Evolutionary conservation across 2,329 filamentous ascomycete species (phyloP), one percentile per base, ranked within the genome.

Genomic region (Alternaria angustiovoidea): DNA sequence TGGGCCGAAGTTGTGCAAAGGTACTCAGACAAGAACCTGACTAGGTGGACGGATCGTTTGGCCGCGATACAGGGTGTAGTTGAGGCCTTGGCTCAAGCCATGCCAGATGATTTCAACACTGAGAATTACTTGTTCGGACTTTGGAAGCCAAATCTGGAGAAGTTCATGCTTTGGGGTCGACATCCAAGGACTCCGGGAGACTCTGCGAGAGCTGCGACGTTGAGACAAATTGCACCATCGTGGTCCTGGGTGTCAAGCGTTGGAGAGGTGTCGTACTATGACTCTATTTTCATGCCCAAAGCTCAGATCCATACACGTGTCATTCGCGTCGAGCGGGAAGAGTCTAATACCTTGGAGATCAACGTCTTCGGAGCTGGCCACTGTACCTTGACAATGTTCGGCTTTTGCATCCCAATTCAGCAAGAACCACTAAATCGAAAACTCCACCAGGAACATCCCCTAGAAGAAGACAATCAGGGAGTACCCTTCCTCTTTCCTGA

Each of bases 1-100:
- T 54, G 51, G 51, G n/a, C 18, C 3, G 16, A 34, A 2, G 14
- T 46, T 7, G 26, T 54, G 22, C 2, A 1, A 1, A 8, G n/a
- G 6, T 54, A 54, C 11, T 47, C 42, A 16, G 42, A 14, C 12
- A 38, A 28, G 1, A 39, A 20, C 16, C 24, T 54, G 6, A 44
- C 28, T 22, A 39, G 14, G 22, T 54, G 52, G 52, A 54, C 52
- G 14, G 52, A 54, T 42, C 52, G 52, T 16, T 39, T 54, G n/a
- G 52, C 52, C 6, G 52, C 42, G 7, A 54, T 38, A 54, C 42
- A 54, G 9, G 52, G 52, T 6, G 52, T 54, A 5, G 52, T 46
- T 4, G 22, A 46, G 18, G 41, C 14, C 8, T 47, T 54, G 3
- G 24, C 30, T 4, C 38, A 54, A 38, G 5, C 20, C 26, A 47